A percentile compares a stretch with the other conserved stretches of the same genome.
Conservation (phyloP, 2,329 filamentous ascomycete species). For the Albifimbria verrucaria region DNA sequence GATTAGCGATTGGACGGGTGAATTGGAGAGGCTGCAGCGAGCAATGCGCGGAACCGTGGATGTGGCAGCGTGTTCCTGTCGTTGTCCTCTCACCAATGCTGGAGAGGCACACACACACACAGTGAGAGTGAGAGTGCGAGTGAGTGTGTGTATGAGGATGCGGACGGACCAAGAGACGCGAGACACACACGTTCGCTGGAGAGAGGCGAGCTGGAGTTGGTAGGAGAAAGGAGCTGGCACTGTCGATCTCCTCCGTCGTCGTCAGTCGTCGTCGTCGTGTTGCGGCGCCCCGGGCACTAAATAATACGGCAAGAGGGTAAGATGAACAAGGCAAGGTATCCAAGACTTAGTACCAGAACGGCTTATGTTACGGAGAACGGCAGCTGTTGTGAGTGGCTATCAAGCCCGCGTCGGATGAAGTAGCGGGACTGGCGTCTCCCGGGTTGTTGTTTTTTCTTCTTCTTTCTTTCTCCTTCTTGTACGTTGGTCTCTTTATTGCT, state of each 20-base stretch:
- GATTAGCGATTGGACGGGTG: slow-evolving; percentile 8
- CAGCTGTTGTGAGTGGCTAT: background rate
- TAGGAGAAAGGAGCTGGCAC: too few species aligned
- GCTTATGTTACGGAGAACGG: background rate
- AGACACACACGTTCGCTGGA: too few species aligned
- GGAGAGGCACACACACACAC: too few species aligned
- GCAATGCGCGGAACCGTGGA: slow-evolving; percentile 1
- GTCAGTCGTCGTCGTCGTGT: too few species aligned
- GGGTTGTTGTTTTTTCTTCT: background rate
- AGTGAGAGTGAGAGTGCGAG: too few species aligned
- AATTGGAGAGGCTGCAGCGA: slow-evolving; percentile 1
- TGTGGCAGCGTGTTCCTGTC: slow-evolving; percentile 1
- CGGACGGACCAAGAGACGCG: too few species aligned
- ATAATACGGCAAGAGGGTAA: too few species aligned
- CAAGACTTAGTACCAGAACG: slow-evolving; percentile 1
- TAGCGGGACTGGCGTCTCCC: background rate
- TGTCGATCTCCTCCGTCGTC: too few species aligned
- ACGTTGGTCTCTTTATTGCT: background rate
- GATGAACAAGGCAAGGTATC: too few species aligned
- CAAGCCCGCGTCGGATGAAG: background rate
- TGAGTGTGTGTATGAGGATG: too few species aligned
- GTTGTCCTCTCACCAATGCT: background rate
- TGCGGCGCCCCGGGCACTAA: too few species aligned
- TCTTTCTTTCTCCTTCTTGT: background rate
- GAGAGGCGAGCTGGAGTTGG: too few species aligned